Evolutionary conservation across 371 early-diverging fungal species (phyloP), one percentile per base, ranked within the genome.

Genomic region (Circinella umbellata): DNA sequence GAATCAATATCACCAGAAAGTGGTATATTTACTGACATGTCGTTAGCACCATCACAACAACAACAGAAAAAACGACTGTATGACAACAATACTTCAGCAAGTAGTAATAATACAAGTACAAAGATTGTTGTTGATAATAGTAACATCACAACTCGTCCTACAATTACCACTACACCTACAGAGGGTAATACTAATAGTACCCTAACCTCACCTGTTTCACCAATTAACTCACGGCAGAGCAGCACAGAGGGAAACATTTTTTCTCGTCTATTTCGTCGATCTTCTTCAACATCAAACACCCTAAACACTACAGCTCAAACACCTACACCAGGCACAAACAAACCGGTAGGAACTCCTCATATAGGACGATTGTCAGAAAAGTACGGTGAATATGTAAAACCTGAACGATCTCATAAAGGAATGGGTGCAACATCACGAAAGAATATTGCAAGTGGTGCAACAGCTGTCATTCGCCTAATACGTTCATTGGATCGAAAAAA

Each of bases 381-480:
- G 42, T 83, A 83, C 46, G 81, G 81, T 27, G 73, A 72, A 10
- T 83, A 82, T 37, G 67, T 80, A 34, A 80, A 77, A 39, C 80
- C 73, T 9, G 42, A 66, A 67, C 53, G 61, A 17, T 48, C 72
- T n/a, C 69, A 67, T 11, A 80, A 80, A 51, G 73, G 74, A n/a
- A 77, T 76, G 74, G 81, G 81, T 0, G 71, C 81, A 0, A 80
- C 81, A 35, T 75, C 75, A 53, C 70, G 71, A 54, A 78, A 80
- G 47, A 78, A 78, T 37, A 80, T 82, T 68, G 83, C 73, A 13
- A 80, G 79, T 65, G 83, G 83, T 72, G 84, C 84, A n/a, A 83
- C 84, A 4, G 84, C 84, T 66, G 84, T 83, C 66, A 81, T 83
- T 63, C 61, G 68, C 8, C 49, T 68, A 18, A 53, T 68, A 18